A percentile compares a stretch with the other conserved stretches of the same genome.
Conservation (phyloP, 768 basidiomycete species). For the Auricularia auricula-judae region DNA sequence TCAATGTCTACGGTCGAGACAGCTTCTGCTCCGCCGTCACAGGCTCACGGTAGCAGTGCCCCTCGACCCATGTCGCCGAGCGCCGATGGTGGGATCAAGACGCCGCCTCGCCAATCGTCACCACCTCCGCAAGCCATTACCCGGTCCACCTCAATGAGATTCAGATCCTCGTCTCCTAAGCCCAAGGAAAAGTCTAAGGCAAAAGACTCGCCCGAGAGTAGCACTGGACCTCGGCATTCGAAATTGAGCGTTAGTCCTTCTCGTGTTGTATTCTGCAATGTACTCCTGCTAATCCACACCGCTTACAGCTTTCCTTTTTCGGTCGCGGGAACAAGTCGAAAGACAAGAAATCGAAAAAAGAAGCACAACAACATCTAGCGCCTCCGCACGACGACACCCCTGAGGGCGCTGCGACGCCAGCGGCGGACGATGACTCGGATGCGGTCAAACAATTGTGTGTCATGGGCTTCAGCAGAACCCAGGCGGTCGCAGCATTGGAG, state of each 20-base stretch:
- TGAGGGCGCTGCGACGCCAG: slow-evolving; percentile 33
- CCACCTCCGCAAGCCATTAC: slow-evolving; percentile 13
- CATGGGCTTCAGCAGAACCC: slow-evolving; percentile 84
- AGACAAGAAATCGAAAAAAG: slow-evolving; percentile 19
- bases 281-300: slow-evolving; percentile 4
- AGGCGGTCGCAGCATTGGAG: slow-evolving; percentile 79
- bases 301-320: slow-evolving; percentile 48
- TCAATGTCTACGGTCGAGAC: background rate
- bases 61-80: slow-evolving; percentile 6
- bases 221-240: slow-evolving; percentile 51
- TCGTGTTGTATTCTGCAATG: background rate
- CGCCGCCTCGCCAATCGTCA: slow-evolving; percentile 15
- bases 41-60: slow-evolving; percentile 1
- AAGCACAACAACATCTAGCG: slow-evolving; percentile 16
- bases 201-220: slow-evolving; percentile 35
- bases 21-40: background rate
- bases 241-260: slow-evolving; percentile 59
- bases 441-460: slow-evolving; percentile 67
- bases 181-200: slow-evolving; percentile 34
- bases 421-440: slow-evolving; percentile 60
- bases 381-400: slow-evolving; percentile 35
- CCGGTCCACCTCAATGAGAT: slow-evolving; percentile 13
- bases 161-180: slow-evolving; percentile 42
- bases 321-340: slow-evolving; percentile 58
- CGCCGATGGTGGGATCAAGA: slow-evolving; percentile 26